Evolutionary conservation across 768 basidiomycete genomes (phyloP), one percentile per base, ranked within the genome.

Genomic region (Psilocybe azurescens): DNA sequence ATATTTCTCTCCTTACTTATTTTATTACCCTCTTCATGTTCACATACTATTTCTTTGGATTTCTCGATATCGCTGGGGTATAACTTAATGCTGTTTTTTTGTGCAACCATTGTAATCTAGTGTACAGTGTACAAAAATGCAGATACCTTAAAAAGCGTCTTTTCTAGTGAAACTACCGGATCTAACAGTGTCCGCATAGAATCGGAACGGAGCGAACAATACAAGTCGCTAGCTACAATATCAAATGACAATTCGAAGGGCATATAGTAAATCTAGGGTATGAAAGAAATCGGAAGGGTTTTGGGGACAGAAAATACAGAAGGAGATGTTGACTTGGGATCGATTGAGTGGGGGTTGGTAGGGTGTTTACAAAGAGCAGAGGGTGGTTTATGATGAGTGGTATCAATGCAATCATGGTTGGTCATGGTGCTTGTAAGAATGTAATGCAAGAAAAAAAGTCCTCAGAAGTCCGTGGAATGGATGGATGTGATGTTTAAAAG

Each of bases 51-150:
- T 53, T 41, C 47, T 48, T 56, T 48, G 50, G 47, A 53, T 38
- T 48, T 56, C 33, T 46, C 39, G 50, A 50, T 46, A 28, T 46
- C 47, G 8, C 51, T 58, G 51, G 50, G 29, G 49, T 44, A 51
- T 68, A 65, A 64, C 60, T 68, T 64, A 61, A 62, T 56, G 53
- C 61, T 62, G 56, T 66, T 39, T 64, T 64, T 64, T 69, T 63
- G 64, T 71, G 67, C 69, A 65, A 68, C 41, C 62, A 61, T 63
- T 73, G 72, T 73, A 73, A 70, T 69, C 63, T 74, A 72, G 55
- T 75, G 69, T 76, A 74, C 72, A 75, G 56, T 61, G 65, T 64
- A 68, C 53, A 58, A 62, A 61, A 66, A 65, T 66, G 62, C 59
- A 64, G 63, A 65, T 54, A 60, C 61, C 41, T 49, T 30, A 53